These are phyloP conservation scores for Globisporangium carolinianum DNA, from an alignment of 352 stramenopile genomes.

Conservation along the genomic window DNA sequence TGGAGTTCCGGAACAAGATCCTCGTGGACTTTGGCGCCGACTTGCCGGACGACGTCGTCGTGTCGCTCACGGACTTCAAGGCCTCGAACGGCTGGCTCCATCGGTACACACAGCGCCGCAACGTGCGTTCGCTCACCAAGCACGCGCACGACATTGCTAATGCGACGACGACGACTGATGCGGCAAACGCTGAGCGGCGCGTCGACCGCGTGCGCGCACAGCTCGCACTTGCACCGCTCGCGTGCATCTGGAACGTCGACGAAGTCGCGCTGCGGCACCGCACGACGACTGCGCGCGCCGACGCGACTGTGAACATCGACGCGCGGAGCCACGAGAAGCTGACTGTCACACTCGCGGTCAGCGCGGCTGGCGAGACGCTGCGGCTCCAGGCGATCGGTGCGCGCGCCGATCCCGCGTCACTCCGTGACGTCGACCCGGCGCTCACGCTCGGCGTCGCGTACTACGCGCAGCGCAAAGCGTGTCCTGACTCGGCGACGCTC, in stretches of 20 bases:
- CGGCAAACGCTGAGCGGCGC: conserved; percentile 22
- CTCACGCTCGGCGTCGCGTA: conserved; percentile 34
- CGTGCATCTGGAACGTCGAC: conserved; percentile 73
- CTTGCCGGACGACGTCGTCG: conserved; percentile 60
- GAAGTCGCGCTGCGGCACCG: conserved; percentile 43
- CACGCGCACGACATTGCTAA: conserved; percentile 9
- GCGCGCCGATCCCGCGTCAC: conserved; percentile 22
- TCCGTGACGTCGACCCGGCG: conserved; percentile 32
- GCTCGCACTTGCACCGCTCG: conserved; percentile 33
- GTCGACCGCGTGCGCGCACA: conserved; percentile 44
- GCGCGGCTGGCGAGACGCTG: conserved; percentile 58
- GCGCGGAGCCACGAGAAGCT: conserved; percentile 38
- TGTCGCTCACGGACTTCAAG: conserved; percentile 81
- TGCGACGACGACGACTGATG: conserved; percentile 3
- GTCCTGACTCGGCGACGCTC: conserved; percentile 48
- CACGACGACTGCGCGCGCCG: conserved; percentile 27
- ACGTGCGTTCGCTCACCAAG: conserved; percentile 56
- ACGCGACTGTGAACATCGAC: conserved; percentile 40
- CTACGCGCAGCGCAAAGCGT: conserved; percentile 30
- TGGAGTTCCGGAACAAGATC: conserved; percentile 81
- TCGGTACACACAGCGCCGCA: conserved; percentile 67
- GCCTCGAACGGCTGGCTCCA: conserved; percentile 80
- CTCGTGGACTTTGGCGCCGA: conserved; percentile 60
- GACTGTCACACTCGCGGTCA: conserved; percentile 49
- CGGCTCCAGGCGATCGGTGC: conserved; percentile 53